Evolutionary conservation across 805 yeast species (phyloP).

Genomic region (Spathaspora boniae): DNA sequence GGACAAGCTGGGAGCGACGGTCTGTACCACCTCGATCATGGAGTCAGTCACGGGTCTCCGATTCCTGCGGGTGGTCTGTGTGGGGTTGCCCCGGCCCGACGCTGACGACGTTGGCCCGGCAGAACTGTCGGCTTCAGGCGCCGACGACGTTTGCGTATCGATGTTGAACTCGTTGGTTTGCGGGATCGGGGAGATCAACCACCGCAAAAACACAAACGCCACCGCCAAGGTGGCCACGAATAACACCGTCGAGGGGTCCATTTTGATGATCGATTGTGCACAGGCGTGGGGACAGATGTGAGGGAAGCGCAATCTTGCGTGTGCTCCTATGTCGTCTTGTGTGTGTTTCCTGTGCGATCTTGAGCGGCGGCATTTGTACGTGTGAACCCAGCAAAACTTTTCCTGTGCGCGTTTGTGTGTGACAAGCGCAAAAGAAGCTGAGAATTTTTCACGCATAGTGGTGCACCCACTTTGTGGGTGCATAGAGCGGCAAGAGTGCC

Average conservation of each 20-base stretch:
- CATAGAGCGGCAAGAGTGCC: too few relatives aligned
- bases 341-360: too few relatives aligned
- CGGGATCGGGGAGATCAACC: constrained; percentile 62
- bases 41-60: constrained; percentile 53
- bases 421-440: too few relatives aligned
- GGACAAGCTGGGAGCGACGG: constrained; percentile 72
- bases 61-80: constrained; percentile 9
- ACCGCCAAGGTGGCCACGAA: constrained; percentile 46
- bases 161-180: constrained; percentile 19
- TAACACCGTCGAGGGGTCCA: constrained; percentile 55
- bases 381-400: too few relatives aligned
- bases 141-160: constrained; percentile 1
- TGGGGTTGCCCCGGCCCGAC: neutral
- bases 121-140: too few relatives aligned
- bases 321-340: too few relatives aligned
- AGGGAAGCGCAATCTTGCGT: neutral
- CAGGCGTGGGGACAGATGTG: neutral
- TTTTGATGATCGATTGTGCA: constrained; percentile 13
- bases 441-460: too few relatives aligned
- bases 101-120: constrained; percentile 4
- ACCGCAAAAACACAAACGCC: constrained; percentile 59
- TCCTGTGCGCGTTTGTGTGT: too few relatives aligned
- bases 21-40: constrained; percentile 84
- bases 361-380: too few relatives aligned
- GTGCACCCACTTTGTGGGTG: too few relatives aligned